Percentiles rank a stretch among this genome's conserved stretches.
Conservation (phyloP, 2,329 filamentous ascomycete genomes). For the Cladophialophora exuberans region DNA sequence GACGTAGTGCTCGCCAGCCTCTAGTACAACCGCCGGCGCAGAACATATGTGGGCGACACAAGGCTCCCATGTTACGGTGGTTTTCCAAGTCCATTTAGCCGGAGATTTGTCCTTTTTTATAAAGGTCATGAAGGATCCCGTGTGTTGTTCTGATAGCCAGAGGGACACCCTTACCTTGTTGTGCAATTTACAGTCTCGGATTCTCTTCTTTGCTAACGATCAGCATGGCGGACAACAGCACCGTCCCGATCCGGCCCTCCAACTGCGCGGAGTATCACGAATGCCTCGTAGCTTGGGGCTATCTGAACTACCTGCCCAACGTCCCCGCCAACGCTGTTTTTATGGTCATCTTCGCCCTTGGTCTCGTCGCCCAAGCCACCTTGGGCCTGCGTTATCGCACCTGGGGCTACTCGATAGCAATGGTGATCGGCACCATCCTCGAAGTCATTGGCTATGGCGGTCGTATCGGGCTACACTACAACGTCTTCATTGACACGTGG, state of each 20-base stretch:
- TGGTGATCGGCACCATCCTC: conserved; percentile 56
- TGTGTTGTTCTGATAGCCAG: too few species aligned
- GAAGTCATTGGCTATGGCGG: conserved; percentile 65
- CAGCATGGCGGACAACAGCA: conserved; percentile 7
- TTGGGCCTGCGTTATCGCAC: conserved; percentile 52
- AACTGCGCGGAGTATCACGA: conserved; percentile 9
- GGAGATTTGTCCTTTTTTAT: too few species aligned
- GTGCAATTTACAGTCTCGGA: neutral
- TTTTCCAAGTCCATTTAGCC: too few species aligned
- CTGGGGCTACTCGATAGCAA: conserved; percentile 56
- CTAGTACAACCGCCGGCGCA: too few species aligned
- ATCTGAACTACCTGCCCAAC: conserved; percentile 58
- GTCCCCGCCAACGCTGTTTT: conserved; percentile 59
- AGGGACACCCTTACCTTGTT: neutral
- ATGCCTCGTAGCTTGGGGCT: conserved; percentile 10
- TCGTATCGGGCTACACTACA: conserved; percentile 58
- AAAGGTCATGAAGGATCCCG: too few species aligned
- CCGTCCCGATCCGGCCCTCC: neutral
- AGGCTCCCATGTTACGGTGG: too few species aligned
- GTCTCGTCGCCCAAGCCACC: conserved; percentile 43
- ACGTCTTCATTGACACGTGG: conserved; percentile 54
- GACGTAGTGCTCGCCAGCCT: too few species aligned
- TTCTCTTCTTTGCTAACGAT: neutral
- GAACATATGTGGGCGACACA: too few species aligned
- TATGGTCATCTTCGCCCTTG: conserved; percentile 53